Percentiles rank a stretch among this genome's conserved stretches.
Conservation (phyloP, 2,329 filamentous ascomycete species). For the Diaporthe destruens region DNA sequence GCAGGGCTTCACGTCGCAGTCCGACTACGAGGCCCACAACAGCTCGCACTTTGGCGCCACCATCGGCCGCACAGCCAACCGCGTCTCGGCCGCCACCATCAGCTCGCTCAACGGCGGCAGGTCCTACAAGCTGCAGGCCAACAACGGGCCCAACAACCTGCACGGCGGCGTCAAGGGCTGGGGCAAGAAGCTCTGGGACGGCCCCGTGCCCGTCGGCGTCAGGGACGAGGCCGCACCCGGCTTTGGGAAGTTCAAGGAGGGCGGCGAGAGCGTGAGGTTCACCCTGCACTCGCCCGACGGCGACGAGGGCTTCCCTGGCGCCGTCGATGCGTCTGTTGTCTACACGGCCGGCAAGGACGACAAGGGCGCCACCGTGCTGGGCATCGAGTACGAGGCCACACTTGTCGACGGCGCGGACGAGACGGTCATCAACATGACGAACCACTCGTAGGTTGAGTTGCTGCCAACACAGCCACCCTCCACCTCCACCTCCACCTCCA, state of each 20-base stretch:
- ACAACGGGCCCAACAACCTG: slow-evolving; percentile 82
- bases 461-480: no score
- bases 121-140: slow-evolving; percentile 77
- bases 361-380: slow-evolving; percentile 73
- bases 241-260: slow-evolving; percentile 54
- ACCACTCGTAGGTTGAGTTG: slow-evolving; percentile 78
- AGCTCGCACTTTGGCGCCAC: slow-evolving; percentile 90
- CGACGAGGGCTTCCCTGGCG: slow-evolving; percentile 91
- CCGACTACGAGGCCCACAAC: slow-evolving; percentile 82
- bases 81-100: slow-evolving; percentile 79
- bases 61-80: slow-evolving; percentile 88
- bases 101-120: slow-evolving; percentile 76
- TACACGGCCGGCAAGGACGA: slow-evolving; percentile 80
- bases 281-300: slow-evolving; percentile 78
- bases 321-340: slow-evolving; percentile 80
- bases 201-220: slow-evolving; percentile 72
- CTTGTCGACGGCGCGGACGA: slow-evolving; percentile 85
- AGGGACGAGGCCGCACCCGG: slow-evolving; percentile 53
- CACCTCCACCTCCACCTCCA: no score
- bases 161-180: slow-evolving; percentile 82
- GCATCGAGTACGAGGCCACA: slow-evolving; percentile 91
- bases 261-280: slow-evolving; percentile 76
- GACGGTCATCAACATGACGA: slow-evolving; percentile 93
- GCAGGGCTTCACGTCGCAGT: slow-evolving; percentile 82
- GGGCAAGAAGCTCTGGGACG: slow-evolving; percentile 83